Conservation (phyloP, 345 rosid genomes). For the Aurinia saxatilis region DNA sequence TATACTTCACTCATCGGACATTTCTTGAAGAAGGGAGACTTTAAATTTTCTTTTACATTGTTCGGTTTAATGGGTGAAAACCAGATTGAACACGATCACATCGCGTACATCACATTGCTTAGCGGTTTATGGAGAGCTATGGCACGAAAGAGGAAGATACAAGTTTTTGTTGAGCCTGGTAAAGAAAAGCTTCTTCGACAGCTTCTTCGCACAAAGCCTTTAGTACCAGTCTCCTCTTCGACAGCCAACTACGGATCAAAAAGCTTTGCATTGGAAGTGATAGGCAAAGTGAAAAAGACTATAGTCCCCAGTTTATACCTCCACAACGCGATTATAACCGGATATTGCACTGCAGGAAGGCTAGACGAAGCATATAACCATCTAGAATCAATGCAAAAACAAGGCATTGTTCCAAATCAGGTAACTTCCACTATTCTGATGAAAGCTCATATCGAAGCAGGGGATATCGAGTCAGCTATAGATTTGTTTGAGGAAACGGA, state of each 20-base stretch:
- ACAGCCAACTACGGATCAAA: slow-evolving; percentile 27
- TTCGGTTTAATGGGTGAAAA: slow-evolving; percentile 44
- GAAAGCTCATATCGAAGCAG: slow-evolving; percentile 38
- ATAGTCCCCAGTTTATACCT: slow-evolving; percentile 46
- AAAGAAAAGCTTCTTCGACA: slow-evolving; percentile 36
- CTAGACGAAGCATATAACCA: slow-evolving; percentile 50
- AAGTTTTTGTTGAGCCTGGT: slow-evolving; percentile 14
- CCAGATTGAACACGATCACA: slow-evolving; percentile 36
- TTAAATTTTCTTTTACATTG: slow-evolving; percentile 45
- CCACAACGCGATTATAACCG: slow-evolving; percentile 40
- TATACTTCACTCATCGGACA: slow-evolving; percentile 46
- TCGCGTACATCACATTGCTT: slow-evolving; percentile 34
- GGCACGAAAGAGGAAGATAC: slow-evolving; percentile 20
- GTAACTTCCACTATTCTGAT: slow-evolving; percentile 60
- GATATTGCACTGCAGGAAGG: slow-evolving; percentile 41
- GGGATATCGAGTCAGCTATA: slow-evolving; percentile 50
- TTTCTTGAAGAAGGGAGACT: slow-evolving; percentile 48
- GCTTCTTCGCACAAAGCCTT: slow-evolving; percentile 30
- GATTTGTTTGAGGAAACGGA: slow-evolving; percentile 42
- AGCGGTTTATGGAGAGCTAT: slow-evolving; percentile 44
- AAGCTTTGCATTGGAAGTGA: slow-evolving; percentile 42
- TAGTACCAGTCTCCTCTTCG: slow-evolving; percentile 25
- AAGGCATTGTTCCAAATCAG: slow-evolving; percentile 50
- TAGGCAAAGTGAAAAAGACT: slow-evolving; percentile 33
- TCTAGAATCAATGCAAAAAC: slow-evolving; percentile 42